Conservation (phyloP, 225 moss, liverwort and hornwort species). For the Ulota crispa region DNA sequence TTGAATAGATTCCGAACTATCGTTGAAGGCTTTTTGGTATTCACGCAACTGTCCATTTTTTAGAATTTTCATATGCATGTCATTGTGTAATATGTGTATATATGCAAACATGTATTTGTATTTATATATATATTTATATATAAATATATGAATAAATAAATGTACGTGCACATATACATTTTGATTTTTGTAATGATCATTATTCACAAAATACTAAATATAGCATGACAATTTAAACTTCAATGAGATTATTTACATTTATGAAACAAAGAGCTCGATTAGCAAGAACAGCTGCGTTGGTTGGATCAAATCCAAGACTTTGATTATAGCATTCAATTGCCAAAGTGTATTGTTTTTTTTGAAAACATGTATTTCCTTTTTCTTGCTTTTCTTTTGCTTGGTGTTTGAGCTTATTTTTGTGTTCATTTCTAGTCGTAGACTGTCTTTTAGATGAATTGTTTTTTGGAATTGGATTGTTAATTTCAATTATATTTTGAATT, state of each 20-base stretch:
- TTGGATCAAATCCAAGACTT: conserved; percentile 28
- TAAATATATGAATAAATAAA: no score
- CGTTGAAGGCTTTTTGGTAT: conserved; percentile 29
- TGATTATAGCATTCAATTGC: conserved; percentile 45
- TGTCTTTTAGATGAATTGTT: background rate
- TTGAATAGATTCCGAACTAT: conserved; percentile 32
- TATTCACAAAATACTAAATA: accelerated
- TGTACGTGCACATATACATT: no score
- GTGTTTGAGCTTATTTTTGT: background rate
- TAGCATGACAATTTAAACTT: background rate
- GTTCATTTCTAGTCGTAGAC: background rate
- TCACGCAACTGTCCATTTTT: conserved; percentile 26
- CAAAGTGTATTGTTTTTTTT: conserved; percentile 35
- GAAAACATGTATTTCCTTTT: conserved; percentile 39
- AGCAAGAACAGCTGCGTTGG: conserved; percentile 33
- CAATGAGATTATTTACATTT: background rate
- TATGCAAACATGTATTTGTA: no score
- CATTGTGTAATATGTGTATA: no score
- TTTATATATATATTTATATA: no score
- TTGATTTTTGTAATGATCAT: no score
- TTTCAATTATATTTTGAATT: background rate
- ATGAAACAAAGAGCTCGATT: conserved; percentile 50
- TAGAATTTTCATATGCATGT: background rate
- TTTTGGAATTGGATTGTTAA: background rate
- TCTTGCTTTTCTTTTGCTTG: conserved; percentile 30